phyloP scores from a whole-genome alignment of 345 rosid genomes.

The Laguncularia racemosa region DNA sequence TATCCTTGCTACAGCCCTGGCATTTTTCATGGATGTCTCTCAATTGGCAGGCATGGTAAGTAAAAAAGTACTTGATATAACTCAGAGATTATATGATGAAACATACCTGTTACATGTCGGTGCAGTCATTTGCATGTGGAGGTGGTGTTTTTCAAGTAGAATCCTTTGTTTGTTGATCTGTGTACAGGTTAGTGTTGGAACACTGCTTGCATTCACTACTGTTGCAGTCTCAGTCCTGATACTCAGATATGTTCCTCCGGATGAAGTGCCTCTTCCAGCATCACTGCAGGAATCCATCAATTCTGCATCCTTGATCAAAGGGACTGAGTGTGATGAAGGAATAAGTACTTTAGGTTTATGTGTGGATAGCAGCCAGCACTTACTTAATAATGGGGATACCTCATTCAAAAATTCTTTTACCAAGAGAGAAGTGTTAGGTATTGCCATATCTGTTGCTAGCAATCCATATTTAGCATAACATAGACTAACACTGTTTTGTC shows the following conservation, averaged over 20 bases:
- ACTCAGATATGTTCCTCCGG: conserved; percentile 93
- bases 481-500: too few species aligned
- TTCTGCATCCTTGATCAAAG: conserved; percentile 35
- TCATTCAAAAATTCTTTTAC: too few species aligned
- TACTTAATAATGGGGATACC: not conserved
- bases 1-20: conserved; percentile 52
- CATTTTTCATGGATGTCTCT: conserved; percentile 79
- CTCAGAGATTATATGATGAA: not conserved
- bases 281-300: conserved; percentile 72
- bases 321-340: conserved; percentile 14
- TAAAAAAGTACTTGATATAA: not conserved
- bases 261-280: conserved; percentile 73
- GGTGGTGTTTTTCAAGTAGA: not conserved
- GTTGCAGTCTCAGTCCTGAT: conserved; percentile 88
- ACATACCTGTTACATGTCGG: not conserved
- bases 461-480: too few species aligned
- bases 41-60: conserved; percentile 90
- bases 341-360: conserved; percentile 10
- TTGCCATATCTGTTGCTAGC: too few species aligned
- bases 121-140: not conserved
- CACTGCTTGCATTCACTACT: conserved; percentile 94
- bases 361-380: conserved; percentile 6
- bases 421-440: too few species aligned
- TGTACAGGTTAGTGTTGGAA: conserved; percentile 94
- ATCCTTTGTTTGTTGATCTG: not conserved